These are phyloP conservation scores for Angomonas desouzai DNA, from an alignment of 208 protist species.

Conservation along the genomic window DNA sequence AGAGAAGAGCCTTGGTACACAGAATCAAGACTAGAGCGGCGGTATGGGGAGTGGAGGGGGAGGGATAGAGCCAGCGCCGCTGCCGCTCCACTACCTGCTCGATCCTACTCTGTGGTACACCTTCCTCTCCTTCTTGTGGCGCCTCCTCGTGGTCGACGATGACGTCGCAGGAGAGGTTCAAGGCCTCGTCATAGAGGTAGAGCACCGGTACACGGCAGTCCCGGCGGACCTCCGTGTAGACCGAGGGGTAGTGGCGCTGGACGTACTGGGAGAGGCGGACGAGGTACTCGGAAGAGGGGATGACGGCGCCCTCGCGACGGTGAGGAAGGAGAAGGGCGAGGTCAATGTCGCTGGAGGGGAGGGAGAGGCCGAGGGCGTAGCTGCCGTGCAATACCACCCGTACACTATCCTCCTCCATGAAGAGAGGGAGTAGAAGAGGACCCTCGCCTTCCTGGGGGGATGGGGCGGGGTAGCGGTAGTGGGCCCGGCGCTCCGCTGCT, in stretches of 20 bases:
- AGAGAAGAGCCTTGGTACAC: slow-evolving; percentile 52
- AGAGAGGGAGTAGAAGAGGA: too few relatives aligned
- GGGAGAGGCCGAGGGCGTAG: slow-evolving; percentile 53
- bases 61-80: slow-evolving; percentile 32
- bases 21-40: slow-evolving; percentile 32
- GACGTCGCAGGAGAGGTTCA: slow-evolving; percentile 1
- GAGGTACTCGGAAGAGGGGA: neutral
- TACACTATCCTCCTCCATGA: neutral
- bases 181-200: neutral
- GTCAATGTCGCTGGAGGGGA: slow-evolving; percentile 55
- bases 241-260: neutral
- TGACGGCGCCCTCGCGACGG: neutral
- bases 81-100: slow-evolving; percentile 33
- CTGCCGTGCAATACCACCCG: slow-evolving; percentile 55
- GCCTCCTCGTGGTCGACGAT: neutral
- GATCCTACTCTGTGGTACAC: slow-evolving; percentile 7
- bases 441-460: too few relatives aligned
- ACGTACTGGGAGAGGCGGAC: neutral
- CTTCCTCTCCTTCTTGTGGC: neutral
- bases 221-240: neutral
- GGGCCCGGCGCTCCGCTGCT: neutral
- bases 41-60: slow-evolving; percentile 12
- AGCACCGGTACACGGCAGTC: neutral
- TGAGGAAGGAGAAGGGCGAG: slow-evolving; percentile 20
- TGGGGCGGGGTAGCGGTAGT: neutral